Conservation (phyloP, 805 yeast species). For the Cyberlindnera xishuangbannaensis region DNA sequence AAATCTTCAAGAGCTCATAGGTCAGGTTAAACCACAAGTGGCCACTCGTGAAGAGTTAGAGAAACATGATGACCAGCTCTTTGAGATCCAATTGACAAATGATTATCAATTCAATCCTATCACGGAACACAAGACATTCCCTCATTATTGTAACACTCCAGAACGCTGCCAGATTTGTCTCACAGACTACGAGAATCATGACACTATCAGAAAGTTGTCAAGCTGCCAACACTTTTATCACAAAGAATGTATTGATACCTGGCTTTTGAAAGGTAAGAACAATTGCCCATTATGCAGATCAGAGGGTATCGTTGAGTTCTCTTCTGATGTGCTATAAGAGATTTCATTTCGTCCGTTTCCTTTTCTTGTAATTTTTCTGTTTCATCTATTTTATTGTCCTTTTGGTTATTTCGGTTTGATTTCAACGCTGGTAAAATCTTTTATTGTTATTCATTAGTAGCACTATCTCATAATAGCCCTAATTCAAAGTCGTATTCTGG, state of each 20-base stretch:
- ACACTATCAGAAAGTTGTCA: conserved; percentile 38
- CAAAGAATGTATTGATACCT: conserved; percentile 49
- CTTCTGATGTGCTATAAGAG: too few relatives aligned
- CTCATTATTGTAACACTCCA: neutral
- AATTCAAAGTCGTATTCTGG: conserved; percentile 54
- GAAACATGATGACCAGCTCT: conserved; percentile 31
- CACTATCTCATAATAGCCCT: too few relatives aligned
- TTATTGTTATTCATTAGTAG: too few relatives aligned
- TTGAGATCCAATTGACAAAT: conserved; percentile 14
- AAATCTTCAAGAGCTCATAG: conserved; percentile 42
- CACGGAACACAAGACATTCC: neutral
- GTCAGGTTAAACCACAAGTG: conserved; percentile 38
- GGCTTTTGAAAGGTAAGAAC: conserved; percentile 48
- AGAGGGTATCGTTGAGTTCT: conserved; percentile 29
- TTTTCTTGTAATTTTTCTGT: too few relatives aligned
- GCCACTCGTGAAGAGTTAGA: conserved; percentile 37
- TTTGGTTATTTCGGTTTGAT: too few relatives aligned
- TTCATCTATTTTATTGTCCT: too few relatives aligned
- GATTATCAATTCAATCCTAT: neutral
- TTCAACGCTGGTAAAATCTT: too few relatives aligned
- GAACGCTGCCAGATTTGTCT: conserved; percentile 47
- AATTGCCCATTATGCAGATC: conserved; percentile 55
- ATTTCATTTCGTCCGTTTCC: too few relatives aligned
- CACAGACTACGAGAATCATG: conserved; percentile 40
- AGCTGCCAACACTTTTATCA: conserved; percentile 50